Conservation (phyloP, 257 asterid genomes). For the Gentiana macrophylla region DNA sequence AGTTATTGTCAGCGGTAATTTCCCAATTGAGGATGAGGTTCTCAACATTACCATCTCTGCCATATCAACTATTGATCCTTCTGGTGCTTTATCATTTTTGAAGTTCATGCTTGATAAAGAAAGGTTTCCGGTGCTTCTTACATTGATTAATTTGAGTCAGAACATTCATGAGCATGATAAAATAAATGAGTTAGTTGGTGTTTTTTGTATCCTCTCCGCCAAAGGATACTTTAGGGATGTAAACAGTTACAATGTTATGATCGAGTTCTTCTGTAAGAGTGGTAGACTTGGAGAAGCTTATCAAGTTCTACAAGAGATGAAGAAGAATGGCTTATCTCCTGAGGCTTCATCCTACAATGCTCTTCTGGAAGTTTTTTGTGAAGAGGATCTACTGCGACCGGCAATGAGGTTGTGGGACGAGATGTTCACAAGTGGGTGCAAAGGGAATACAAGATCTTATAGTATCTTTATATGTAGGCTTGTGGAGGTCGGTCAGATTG, state of each 20-base stretch:
- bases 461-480: conserved; percentile 45
- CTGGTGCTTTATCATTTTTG: conserved; percentile 44
- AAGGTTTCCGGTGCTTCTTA: conserved; percentile 41
- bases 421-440: conserved; percentile 77
- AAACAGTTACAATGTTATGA: conserved; percentile 57
- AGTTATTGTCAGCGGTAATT: conserved; percentile 68
- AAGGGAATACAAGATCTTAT: conserved; percentile 53
- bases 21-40: conserved; percentile 64
- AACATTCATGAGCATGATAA: conserved; percentile 62
- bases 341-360: conserved; percentile 55
- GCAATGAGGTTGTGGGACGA: conserved; percentile 92
- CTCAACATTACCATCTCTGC: conserved; percentile 64
- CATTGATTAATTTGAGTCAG: conserved; percentile 52
- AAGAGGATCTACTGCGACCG: conserved; percentile 70
- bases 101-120: conserved; percentile 62
- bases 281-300: conserved; percentile 66
- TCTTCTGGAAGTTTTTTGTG: conserved; percentile 78
- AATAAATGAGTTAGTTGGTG: conserved; percentile 45
- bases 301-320: conserved; percentile 64
- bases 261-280: conserved; percentile 56
- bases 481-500: conserved; percentile 43
- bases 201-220: conserved; percentile 37
- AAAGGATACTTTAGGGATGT: conserved; percentile 40
- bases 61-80: conserved; percentile 52
- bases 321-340: conserved; percentile 55